Conservation (phyloP, 257 asterid genomes). For the Plantago ovata region DNA sequence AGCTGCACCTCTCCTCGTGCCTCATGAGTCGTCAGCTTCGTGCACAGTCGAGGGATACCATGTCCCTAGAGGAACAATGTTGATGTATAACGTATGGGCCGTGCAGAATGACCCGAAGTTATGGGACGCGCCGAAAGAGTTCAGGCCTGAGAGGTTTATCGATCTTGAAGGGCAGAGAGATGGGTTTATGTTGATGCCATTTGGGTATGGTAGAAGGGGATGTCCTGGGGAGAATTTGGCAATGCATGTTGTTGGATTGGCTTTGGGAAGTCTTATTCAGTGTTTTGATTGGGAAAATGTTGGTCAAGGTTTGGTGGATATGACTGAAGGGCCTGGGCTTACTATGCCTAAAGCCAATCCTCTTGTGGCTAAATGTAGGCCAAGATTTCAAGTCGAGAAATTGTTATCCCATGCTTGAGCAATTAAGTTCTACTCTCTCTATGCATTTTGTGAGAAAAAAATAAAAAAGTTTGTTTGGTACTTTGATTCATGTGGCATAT, state of each 20-base stretch:
- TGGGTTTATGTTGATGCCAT: constrained; percentile 35
- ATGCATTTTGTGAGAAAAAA: too few relatives aligned
- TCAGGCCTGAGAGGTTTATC: constrained; percentile 57
- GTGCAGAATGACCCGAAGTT: constrained; percentile 52
- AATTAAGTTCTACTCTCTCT: too few relatives aligned
- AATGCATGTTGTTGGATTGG: constrained; percentile 40
- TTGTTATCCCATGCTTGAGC: constrained; percentile 27
- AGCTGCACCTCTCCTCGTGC: constrained; percentile 48
- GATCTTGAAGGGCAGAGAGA: constrained; percentile 23
- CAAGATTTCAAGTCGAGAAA: constrained; percentile 28
- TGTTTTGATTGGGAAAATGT: constrained; percentile 64
- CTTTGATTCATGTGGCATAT: too few relatives aligned
- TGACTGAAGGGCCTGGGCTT: constrained; percentile 42
- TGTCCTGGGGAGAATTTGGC: constrained; percentile 79
- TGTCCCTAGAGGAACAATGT: constrained; percentile 41
- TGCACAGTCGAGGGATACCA: constrained; percentile 57
- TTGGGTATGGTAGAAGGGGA: constrained; percentile 65
- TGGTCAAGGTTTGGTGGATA: constrained; percentile 33
- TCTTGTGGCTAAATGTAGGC: constrained; percentile 47
- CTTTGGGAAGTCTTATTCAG: constrained; percentile 53
- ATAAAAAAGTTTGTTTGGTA: too few relatives aligned
- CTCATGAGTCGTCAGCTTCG: constrained; percentile 51
- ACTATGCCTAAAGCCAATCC: constrained; percentile 47
- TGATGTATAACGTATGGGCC: constrained; percentile 61
- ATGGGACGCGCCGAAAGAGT: constrained; percentile 51